Base-by-base conservation (phyloP, 495 filamentous ascomycete genomes). In the Antarctomyces pellizariae region DNA sequence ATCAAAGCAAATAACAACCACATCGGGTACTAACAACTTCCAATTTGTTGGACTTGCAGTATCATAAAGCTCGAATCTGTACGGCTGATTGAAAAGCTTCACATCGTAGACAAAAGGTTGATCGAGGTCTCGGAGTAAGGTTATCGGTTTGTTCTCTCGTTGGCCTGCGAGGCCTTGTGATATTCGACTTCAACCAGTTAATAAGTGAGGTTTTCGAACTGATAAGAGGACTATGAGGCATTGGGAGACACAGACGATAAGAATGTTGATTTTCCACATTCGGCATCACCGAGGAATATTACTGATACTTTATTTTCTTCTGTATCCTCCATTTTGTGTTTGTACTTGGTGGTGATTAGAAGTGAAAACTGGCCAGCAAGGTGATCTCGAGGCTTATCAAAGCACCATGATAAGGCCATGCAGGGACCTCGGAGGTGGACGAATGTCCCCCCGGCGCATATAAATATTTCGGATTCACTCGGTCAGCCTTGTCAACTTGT, bases 21-120 rank as follows among this genome's bases (percentile, higher is more conserved):
- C 54, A 38, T 75, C 54, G 1, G 82, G 82, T 2, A 48, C 44
- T 7, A 90, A 56, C 2, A 72, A 61, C 9, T 63, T 62, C 70
- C 78, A 92, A 43, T 67, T 66, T 14, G 66, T 66, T 3, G 79
- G 73, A 34, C 54, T 68, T 1, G 67, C 56, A 8, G 79, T 89
- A 38, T 92, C 82, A 45, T 67, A 77, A 45, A 86, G 66, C 38
- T 77, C 59, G 32, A 90, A 55, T 18, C 65, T 66, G 44, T 78
- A 89, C 3, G 56, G 56, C 8, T 63, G 62, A 22, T 67, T 62
- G 31, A 62, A 64, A 36, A 72, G 56, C 24, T 63, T 64, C 33
- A 89, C 64, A 26, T 80, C 62, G 44, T 80, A 86, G 26, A 72
- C 49, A 46, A 77, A 89, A 8, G 82, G 82, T 47, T 92, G 82